Base-by-base conservation (phyloP, 257 asterid species). In the Hygrophila difformis region DNA sequence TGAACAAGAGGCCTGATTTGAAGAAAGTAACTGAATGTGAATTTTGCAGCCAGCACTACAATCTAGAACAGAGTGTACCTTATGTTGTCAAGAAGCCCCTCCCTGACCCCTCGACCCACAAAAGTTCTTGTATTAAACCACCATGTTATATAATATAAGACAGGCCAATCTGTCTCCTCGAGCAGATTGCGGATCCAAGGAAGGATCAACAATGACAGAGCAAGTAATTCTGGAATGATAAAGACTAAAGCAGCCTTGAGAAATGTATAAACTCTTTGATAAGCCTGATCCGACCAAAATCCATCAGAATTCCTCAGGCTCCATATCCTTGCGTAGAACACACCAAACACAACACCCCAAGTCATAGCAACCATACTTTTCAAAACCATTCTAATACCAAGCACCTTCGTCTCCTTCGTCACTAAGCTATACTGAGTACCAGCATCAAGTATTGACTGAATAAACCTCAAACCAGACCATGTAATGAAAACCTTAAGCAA, bases 31-130 rank as follows among this genome's bases (percentile, higher is more conserved):
- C 96, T 91, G 63, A 91, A 91, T 37, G 48, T 28, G 55, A 91
- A 86, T 67, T 91, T 91, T 15, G 98, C 69, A 3, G 79, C 89
- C 49, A 91, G 88, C 58, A 91, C 95, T 16, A 58, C 65, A 29
- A 91, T 55, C 98, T 96, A 91, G 72, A 91, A 91, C 33, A 80
- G 63, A 43, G 81, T 63, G 55, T 91, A 91, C 76, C 82, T 91
- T n/a, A 91, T 50, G 65, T 74, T 91, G 68, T 91, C 98, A 8
- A 86, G 51, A 47, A 82, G 92, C 54, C 98, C 94, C 78, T 91
- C 94, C 63, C 96, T 86, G 36, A 91, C 77, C 53, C 95, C 98
- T 19, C 96, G 83, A 39, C 96, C 98, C 65, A 91, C 96, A 57
- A 82, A 91, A 23, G 71, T 77, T 63, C 85, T 75, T 73, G 92